Conservation (phyloP, 2,329 filamentous ascomycete genomes). For the Tolypocladium album region DNA sequence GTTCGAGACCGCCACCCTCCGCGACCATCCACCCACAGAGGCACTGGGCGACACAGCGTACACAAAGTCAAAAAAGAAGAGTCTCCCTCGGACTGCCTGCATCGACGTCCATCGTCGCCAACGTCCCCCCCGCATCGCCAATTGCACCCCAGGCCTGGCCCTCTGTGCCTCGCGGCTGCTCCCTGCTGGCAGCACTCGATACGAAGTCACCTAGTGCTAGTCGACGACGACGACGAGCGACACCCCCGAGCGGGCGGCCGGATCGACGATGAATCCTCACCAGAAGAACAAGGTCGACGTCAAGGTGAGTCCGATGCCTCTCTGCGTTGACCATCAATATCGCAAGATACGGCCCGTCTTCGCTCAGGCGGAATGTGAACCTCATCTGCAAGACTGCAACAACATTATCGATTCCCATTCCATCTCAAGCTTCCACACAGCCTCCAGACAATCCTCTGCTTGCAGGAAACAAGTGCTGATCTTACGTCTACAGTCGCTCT, state of each 20-base stretch:
- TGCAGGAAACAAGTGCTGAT: background rate
- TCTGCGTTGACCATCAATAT: background rate
- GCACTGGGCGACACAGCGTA: background rate
- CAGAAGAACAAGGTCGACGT: slow-evolving; percentile 98
- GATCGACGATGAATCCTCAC: slow-evolving; percentile 72
- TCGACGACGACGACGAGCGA: background rate
- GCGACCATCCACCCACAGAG: background rate
- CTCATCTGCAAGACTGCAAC: too few relatives aligned
- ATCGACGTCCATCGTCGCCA: background rate
- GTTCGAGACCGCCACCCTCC: background rate
- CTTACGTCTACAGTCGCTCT: slow-evolving; percentile 58
- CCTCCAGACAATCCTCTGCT: background rate
- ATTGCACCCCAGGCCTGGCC: background rate
- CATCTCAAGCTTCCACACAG: background rate
- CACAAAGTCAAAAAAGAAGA: background rate
- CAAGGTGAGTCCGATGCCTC: slow-evolving; percentile 52
- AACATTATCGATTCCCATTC: background rate
- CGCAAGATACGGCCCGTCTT: background rate
- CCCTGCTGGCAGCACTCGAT: background rate
- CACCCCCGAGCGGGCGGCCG: background rate
- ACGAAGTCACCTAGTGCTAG: background rate
- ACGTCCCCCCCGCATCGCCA: background rate
- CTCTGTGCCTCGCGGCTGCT: background rate
- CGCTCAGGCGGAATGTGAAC: background rate
- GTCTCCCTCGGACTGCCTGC: background rate